Base-by-base conservation (phyloP, 2,329 filamentous ascomycete genomes). In the Ilyonectria sp. region DNA sequence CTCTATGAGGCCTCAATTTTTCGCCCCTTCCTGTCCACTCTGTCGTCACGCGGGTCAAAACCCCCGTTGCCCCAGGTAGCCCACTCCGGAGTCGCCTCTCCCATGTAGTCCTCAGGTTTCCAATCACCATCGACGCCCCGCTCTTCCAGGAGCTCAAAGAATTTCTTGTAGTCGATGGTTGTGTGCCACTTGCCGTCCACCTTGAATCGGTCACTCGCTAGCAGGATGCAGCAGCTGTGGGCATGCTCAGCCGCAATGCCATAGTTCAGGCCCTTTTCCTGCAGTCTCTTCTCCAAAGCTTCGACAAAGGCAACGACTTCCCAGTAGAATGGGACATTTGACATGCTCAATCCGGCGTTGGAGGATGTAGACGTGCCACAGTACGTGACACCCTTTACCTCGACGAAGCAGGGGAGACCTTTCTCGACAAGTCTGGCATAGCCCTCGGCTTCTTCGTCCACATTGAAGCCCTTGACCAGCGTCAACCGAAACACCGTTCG, bases 401-500 rank as follows among this genome's bases (percentile, higher is more conserved):
- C 95, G 55, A 98, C 90, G 78, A 98, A 97, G 79, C 94, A 95
- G 0, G 95, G 95, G 23, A 97, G 86, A 0, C 93, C 95, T 71
- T 91, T 90, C 77, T 95, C 93, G 19, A 98, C 93, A 1, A 98
- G 90, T 76, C 94, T 91, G 0, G 95, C 95, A 77, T 99, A 98
- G 5, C 95, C 95, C 71, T 92, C 89, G 6, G 92, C 94, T 81
- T 98, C 96, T 74, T 97, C 95, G 26, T 97, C 95, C 71, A 98
- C 90, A 79, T 99, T 98, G 88, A 99, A 98, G 3, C 95, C 95
- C 83, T 98, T 98, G 78, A 98, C 96, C 2, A 99, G 90, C 0
- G 95, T 98, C 4, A 98, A 87, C 2, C 96, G 91, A 86, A 97
- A 98, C 4, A 98, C 96, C 6, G 96, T 98, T 61, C 95, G 91